These are phyloP conservation scores for Pichia heedii DNA, from an alignment of 805 yeast species.

Conservation along the genomic window DNA sequence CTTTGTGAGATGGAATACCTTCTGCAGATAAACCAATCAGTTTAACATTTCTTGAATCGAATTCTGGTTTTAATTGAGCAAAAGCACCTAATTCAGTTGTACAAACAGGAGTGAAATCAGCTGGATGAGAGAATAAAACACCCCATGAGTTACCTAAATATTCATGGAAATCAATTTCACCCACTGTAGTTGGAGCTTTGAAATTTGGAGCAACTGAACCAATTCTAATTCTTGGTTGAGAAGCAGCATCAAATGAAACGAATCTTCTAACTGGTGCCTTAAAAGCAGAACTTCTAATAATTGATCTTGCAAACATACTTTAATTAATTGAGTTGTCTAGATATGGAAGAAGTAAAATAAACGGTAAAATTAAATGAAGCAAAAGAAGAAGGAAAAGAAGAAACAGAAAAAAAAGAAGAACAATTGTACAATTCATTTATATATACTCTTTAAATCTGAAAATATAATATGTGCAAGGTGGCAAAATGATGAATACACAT, in stretches of 20 bases:
- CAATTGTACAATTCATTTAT: too few species aligned
- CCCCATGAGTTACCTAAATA: slow-evolving; percentile 83
- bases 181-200: slow-evolving; percentile 72
- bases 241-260: slow-evolving; percentile 39
- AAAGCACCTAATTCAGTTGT: slow-evolving; percentile 95
- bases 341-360: background rate
- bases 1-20: slow-evolving; percentile 65
- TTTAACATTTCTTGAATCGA: slow-evolving; percentile 75
- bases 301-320: slow-evolving; percentile 15
- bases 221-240: slow-evolving; percentile 61
- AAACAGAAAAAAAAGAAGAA: too few species aligned
- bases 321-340: background rate
- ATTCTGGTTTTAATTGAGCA: slow-evolving; percentile 81
- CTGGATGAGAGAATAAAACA: slow-evolving; percentile 88
- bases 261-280: slow-evolving; percentile 24
- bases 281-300: slow-evolving; percentile 12
- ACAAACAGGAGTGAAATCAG: slow-evolving; percentile 94
- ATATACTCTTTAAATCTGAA: too few species aligned
- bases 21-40: slow-evolving; percentile 88
- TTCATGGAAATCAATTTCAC: slow-evolving; percentile 80
- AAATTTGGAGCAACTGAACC: slow-evolving; percentile 86
- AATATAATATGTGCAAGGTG: too few species aligned
- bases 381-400: background rate
- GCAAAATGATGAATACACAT: too few species aligned
- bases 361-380: background rate